phyloP scores from a whole-genome alignment of 106 monocot genomes.

The Narthecium ossifragum region DNA sequence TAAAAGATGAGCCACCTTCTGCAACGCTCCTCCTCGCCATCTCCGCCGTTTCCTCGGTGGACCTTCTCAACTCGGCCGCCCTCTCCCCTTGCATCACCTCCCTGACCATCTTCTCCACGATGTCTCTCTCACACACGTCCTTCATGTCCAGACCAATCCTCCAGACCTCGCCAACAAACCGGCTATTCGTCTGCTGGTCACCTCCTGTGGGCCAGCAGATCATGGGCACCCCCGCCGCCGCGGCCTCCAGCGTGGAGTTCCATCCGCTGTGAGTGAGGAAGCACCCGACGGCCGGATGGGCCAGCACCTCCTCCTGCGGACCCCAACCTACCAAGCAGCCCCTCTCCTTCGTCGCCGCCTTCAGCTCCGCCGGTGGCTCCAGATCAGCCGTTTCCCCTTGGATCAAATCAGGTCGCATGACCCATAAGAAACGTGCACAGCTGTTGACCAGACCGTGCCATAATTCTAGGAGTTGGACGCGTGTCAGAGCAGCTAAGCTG shows the following conservation, averaged over 20 bases:
- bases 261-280: slow-evolving; percentile 32
- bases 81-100: slow-evolving; percentile 21
- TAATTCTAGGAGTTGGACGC: slow-evolving; percentile 16
- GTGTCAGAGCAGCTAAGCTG: slow-evolving; percentile 4
- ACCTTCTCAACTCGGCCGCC: slow-evolving; percentile 5
- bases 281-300: slow-evolving; percentile 20
- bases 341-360: neutral
- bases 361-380: neutral
- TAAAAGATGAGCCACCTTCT: slow-evolving; percentile 16
- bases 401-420: slow-evolving; percentile 2
- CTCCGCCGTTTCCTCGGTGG: slow-evolving; percentile 1
- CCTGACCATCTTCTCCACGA: slow-evolving; percentile 22
- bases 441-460: slow-evolving; percentile 27
- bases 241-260: slow-evolving; percentile 31
- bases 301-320: slow-evolving; percentile 23
- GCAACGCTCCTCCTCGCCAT: slow-evolving; percentile 7
- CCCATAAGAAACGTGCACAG: slow-evolving; percentile 13
- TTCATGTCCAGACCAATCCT: slow-evolving; percentile 33
- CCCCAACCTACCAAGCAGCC: slow-evolving; percentile 12
- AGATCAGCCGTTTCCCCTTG: neutral
- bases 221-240: slow-evolving; percentile 20
- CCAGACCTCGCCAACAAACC: slow-evolving; percentile 34
- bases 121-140: slow-evolving; percentile 9
- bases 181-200: slow-evolving; percentile 21
- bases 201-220: slow-evolving; percentile 15